phyloP scores from a whole-genome alignment of 495 filamentous ascomycete genomes.

The Tuber aestivum region DNA sequence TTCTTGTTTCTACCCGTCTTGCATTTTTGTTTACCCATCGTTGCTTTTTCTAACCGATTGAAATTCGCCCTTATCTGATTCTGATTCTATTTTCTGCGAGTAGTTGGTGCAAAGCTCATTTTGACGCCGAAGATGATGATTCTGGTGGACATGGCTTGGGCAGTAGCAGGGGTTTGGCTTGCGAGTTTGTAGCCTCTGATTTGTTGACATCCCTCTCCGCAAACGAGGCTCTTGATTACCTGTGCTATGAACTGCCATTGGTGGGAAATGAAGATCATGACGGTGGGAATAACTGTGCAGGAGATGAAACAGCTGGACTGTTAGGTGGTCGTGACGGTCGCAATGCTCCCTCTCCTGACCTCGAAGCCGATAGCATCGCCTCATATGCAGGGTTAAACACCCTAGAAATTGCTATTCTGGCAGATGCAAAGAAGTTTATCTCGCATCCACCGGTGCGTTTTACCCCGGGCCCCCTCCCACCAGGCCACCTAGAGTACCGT shows the following conservation, averaged over 20 bases:
- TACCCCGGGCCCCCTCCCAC: neutral
- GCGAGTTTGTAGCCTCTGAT: slow-evolving; percentile 88
- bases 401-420: slow-evolving; percentile 81
- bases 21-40: neutral
- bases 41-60: slow-evolving; percentile 10
- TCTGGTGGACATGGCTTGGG: slow-evolving; percentile 35
- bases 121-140: slow-evolving; percentile 28
- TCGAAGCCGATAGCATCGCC: slow-evolving; percentile 42
- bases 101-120: slow-evolving; percentile 41
- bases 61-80: slow-evolving; percentile 11
- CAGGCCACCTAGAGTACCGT: neutral
- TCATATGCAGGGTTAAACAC: slow-evolving; percentile 75
- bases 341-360: slow-evolving; percentile 26
- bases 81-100: slow-evolving; percentile 6
- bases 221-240: slow-evolving; percentile 72
- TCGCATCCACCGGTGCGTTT: slow-evolving; percentile 65
- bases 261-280: slow-evolving; percentile 30
- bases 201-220: slow-evolving; percentile 74
- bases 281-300: slow-evolving; percentile 35
- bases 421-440: slow-evolving; percentile 84
- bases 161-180: slow-evolving; percentile 67
- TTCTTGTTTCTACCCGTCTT: neutral
- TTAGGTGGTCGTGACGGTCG: slow-evolving; percentile 19
- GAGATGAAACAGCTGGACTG: slow-evolving; percentile 16
- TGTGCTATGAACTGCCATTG: slow-evolving; percentile 69